Conservation (phyloP, 2,329 filamentous ascomycete genomes). For the Penicillium corylophilum region DNA sequence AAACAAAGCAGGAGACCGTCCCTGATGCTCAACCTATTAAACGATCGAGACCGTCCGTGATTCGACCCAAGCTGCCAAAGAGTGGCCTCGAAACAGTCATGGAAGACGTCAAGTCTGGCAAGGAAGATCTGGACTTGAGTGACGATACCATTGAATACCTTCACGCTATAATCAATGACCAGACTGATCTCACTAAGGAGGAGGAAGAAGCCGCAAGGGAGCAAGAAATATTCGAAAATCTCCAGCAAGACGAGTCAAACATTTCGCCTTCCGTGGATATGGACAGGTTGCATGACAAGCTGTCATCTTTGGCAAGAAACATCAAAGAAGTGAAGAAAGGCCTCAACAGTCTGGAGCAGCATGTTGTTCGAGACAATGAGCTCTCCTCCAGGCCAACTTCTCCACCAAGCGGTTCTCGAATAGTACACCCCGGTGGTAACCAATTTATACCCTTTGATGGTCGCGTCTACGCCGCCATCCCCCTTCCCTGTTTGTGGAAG, state of each 20-base stretch:
- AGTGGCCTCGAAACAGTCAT: constrained; percentile 45
- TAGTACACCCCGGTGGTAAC: constrained; percentile 9
- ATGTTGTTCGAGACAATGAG: constrained; percentile 30
- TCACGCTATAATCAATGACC: constrained; percentile 40
- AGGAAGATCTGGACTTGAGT: constrained; percentile 39
- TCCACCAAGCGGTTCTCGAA: constrained; percentile 9
- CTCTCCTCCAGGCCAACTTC: constrained; percentile 16
- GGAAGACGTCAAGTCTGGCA: constrained; percentile 40
- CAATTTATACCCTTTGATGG: constrained; percentile 20
- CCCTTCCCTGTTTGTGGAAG: constrained; percentile 39
- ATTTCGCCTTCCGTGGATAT: constrained; percentile 29
- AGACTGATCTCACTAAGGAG: constrained; percentile 27
- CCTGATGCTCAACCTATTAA: constrained; percentile 9
- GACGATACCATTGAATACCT: constrained; percentile 49
- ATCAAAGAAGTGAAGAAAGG: constrained; percentile 44
- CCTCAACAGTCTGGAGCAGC: constrained; percentile 39
- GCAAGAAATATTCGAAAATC: constrained; percentile 28
- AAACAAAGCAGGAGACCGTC: neutral
- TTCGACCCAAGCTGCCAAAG: constrained; percentile 41
- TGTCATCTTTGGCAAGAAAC: constrained; percentile 40
- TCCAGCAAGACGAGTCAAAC: constrained; percentile 20
- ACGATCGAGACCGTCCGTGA: constrained; percentile 25
- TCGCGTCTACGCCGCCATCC: constrained; percentile 33
- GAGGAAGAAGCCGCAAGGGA: constrained; percentile 34
- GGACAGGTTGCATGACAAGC: constrained; percentile 40